Conservation (phyloP, 805 yeast genomes). For the Barnettozyma botsteinii region DNA sequence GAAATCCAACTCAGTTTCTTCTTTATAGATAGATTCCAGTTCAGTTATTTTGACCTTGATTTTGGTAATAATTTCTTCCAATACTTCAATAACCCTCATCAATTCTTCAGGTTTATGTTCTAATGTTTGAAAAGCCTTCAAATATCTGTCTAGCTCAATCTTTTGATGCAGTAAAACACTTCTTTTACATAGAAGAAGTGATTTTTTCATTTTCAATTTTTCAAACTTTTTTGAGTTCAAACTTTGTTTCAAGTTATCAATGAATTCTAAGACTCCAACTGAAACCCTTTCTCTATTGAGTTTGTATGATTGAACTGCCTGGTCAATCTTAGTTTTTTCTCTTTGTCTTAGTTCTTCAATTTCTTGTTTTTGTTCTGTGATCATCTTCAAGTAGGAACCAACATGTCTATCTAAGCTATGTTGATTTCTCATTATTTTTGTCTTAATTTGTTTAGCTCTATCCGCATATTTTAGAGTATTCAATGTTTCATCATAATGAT, state of each 20-base stretch:
- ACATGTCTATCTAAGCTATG: constrained; percentile 77
- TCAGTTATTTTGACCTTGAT: constrained; percentile 41
- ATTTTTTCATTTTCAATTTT: constrained; percentile 35
- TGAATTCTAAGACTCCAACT: constrained; percentile 34
- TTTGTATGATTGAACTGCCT: constrained; percentile 31
- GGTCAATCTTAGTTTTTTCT: constrained; percentile 39
- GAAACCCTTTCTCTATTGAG: constrained; percentile 35
- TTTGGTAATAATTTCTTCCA: constrained; percentile 32
- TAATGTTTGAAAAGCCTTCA: constrained; percentile 17
- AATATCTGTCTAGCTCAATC: constrained; percentile 30
- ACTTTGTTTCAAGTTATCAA: constrained; percentile 37
- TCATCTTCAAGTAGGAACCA: constrained; percentile 78
- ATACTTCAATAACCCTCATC: constrained; percentile 21
- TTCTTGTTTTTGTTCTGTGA: constrained; percentile 71
- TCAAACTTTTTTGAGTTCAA: constrained; percentile 40
- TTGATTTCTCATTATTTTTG: constrained; percentile 67
- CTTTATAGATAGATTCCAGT: constrained; percentile 44
- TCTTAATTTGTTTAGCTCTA: constrained; percentile 85
- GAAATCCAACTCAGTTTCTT: constrained; percentile 47
- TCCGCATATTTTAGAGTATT: constrained; percentile 90
- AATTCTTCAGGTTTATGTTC: constrained; percentile 24
- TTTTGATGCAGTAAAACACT: constrained; percentile 37
- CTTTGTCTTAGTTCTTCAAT: constrained; percentile 61
- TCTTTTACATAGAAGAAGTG: constrained; percentile 34
- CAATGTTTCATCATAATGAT: constrained; percentile 88